A percentile compares a stretch with the other conserved stretches of the same genome.
phyloP scores from a whole-genome alignment of 345 rosid species.

The Eucalyptus victrix region DNA sequence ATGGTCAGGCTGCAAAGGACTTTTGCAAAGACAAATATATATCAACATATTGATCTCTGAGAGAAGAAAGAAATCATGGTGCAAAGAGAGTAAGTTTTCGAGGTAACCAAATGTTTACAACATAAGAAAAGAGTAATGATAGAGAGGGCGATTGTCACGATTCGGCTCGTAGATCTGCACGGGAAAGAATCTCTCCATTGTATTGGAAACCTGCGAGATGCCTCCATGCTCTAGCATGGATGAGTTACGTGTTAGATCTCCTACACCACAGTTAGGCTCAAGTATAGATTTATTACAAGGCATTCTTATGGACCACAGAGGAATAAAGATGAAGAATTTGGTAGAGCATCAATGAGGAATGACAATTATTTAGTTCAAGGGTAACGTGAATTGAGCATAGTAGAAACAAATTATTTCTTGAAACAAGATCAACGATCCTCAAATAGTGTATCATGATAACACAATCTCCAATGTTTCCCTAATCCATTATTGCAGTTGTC shows the following conservation, averaged over 20 bases:
- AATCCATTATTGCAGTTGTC: not conserved
- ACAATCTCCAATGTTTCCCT: not conserved
- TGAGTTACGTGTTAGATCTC: not conserved
- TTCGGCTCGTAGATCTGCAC: not conserved
- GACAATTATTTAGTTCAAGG: not conserved
- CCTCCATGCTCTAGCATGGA: not conserved
- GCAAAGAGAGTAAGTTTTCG: not conserved
- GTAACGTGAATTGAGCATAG: not conserved
- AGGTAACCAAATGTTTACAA: not conserved
- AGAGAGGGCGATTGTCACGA: not conserved
- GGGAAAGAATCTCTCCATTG: not conserved
- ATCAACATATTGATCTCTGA: not conserved
- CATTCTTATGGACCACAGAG: not conserved
- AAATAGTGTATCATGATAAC: not conserved
- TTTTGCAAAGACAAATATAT: not conserved
- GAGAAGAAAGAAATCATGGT: not conserved
- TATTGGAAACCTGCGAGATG: not conserved
- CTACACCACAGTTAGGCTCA: not conserved
- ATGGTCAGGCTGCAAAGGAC: not conserved
- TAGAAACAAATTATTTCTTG: not conserved
- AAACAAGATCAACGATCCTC: not conserved
- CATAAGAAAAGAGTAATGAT: not conserved
- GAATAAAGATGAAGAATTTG: not conserved
- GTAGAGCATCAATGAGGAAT: not conserved
- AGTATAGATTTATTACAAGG: not conserved